Evolutionary conservation across 2,329 filamentous ascomycete species (phyloP), one percentile per base, ranked within the genome.

Genomic region (Rutstroemia sydowiana): DNA sequence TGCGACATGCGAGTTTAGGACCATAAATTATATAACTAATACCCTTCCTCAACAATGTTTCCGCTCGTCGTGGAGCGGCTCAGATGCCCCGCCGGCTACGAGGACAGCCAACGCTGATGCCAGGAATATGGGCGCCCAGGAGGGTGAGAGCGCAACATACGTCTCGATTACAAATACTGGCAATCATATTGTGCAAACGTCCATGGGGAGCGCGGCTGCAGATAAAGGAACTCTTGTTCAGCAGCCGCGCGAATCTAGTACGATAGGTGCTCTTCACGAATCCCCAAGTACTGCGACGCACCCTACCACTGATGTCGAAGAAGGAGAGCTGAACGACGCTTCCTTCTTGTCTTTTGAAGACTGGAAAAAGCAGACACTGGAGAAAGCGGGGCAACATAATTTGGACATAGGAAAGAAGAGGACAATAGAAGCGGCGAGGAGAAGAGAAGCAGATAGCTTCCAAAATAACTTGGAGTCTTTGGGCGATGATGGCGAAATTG

Each of bases 281-380:
- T 44, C 50, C 16, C 23, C 21, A 5, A 31, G 31, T 20, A 26
- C 40, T 26, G 45, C 45, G 13, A 44, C 45, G 18, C n/a, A n/a
- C n/a, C 48, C 55, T 16, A 46, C 54, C 6, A 50, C 51, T 14
- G 57, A 62, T 40, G 48, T 56, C 2, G 61, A 64, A 20, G 54
- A 53, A 8, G 63, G 59, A 23, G 63, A 66, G 52, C 49, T 66
- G 26, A 60, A 64, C 30, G 87, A 88, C 59, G 79, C 84, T 42
- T 85, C 90, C 6, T 97, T 97, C 67, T 82, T 97, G 62, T 96
- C 93, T 0, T 98, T 98, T 62, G 93, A 97, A 66, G 92, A 97
- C 63, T 98, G 93, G 93, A 97, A 95, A 71, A 88, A 86, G 64
- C 87, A 91, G 74, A 95, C 95, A 71, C 73, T 97, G 16, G 87